Base-by-base conservation (phyloP, 1,284 basidiomycete species). In the Phaffia rhodozyma region DNA sequence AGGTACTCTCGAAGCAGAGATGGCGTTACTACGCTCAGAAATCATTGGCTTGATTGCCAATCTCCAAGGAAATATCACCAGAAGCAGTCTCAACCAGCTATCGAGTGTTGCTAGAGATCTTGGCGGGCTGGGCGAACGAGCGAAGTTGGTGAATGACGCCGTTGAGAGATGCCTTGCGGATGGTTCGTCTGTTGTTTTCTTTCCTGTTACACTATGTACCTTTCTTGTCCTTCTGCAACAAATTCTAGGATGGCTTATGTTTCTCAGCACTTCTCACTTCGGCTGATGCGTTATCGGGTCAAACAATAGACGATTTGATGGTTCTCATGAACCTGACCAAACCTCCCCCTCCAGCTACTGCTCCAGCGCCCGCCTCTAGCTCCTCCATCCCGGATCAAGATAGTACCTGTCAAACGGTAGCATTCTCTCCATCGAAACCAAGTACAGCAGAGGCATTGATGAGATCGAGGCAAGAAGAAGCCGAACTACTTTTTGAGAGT, bases 1-100 rank as follows among this genome's bases (percentile, higher is more conserved):
- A n/a, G 30, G 25, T 27, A 65, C 63, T 5, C 64, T 66, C 21
- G 64, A 66, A 29, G 64, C 60, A 11, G 64, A 66, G 51, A 66
- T 66, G 64, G 38, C 55, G 1, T 48, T 66, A 16, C 54, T 66
- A 1, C 64, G 64, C 7, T 16, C 34, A 1, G 50, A 61, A 30
- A 57, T 62, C 5, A 55, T 48, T 21, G 34, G 38, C 5, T 54
- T 66, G 1, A 43, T 66, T 1, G 16, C 50, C 30, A 49, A 56
- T 6, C 64, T 66, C 20, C 60, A 61, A 53, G 49, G 43, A 16
- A 38, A 61, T 21, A 61, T 66, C 13, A 54, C 55, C 5, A 34
- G 64, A 29, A 56, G 58, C n/a, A 50, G 47, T 6, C 47, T 66
- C 27, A 66, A 61, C 30, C 25, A 55, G 18, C 60, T 66, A 5